A percentile compares a stretch with the other conserved stretches of the same genome.
These are phyloP conservation scores for Syncephalis plumigaleata DNA, from an alignment of 371 early-diverging fungal species.

Conservation along the genomic window DNA sequence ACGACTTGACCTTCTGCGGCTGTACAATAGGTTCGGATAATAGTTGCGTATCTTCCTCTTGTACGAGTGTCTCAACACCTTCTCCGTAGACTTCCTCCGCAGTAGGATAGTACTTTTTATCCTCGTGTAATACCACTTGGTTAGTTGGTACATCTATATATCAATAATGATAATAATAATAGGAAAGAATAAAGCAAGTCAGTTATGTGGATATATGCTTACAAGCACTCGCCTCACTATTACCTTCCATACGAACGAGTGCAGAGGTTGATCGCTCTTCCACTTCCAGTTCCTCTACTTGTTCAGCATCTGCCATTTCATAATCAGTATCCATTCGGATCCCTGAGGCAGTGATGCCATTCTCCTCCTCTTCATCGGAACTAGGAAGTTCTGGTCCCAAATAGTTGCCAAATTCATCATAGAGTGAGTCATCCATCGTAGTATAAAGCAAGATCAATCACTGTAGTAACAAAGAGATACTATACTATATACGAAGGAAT, in stretches of 20 bases:
- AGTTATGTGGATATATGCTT: not conserved
- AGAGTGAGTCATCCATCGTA: conserved; percentile 10
- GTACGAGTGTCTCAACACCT: conserved; percentile 88
- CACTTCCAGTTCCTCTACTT: conserved; percentile 23
- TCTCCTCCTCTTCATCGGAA: conserved; percentile 39
- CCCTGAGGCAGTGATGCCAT: conserved; percentile 10
- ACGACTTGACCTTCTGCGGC: conserved; percentile 72
- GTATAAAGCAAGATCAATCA: no score
- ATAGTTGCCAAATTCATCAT: conserved; percentile 97
- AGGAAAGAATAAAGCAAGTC: not conserved
- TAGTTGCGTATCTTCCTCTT: conserved; percentile 97
- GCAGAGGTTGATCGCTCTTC: conserved; percentile 10
- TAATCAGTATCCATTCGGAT: conserved; percentile 6
- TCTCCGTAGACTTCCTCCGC: conserved; percentile 95
- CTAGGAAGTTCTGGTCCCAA: conserved; percentile 83
- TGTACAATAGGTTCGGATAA: conserved; percentile 88
- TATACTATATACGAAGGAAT: no score
- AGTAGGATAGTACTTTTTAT: conserved; percentile 93
- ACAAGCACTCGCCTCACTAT: not conserved
- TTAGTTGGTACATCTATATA: conserved; percentile 36
- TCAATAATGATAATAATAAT: not conserved
- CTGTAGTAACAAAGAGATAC: no score
- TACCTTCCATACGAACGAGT: conserved; percentile 1
- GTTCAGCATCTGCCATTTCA: conserved; percentile 18
- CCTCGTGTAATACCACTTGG: conserved; percentile 89